Percentiles rank a stretch among this genome's conserved stretches.
Conservation (phyloP, 768 basidiomycete species). For the Bullera alba region DNA sequence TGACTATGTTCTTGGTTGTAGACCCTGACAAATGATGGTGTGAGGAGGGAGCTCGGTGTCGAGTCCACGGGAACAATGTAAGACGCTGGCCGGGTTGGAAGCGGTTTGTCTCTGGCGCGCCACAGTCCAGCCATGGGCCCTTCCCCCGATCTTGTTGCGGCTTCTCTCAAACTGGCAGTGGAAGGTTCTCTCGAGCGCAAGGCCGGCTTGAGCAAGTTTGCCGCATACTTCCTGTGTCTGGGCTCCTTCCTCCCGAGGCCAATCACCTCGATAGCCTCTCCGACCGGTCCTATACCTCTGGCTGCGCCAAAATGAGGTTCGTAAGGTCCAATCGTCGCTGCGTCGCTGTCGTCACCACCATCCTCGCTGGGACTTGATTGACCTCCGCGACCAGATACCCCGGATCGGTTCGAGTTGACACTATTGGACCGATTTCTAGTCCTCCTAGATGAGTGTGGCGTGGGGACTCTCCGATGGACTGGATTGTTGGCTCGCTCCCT, state of each 20-base stretch:
- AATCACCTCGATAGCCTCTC: slow-evolving; percentile 38
- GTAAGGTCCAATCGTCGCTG: slow-evolving; percentile 9
- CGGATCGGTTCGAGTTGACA: not conserved
- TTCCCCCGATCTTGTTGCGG: not conserved
- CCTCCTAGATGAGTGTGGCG: slow-evolving; percentile 18
- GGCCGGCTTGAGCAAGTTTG: slow-evolving; percentile 31
- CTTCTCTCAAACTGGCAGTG: not conserved
- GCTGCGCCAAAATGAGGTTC: slow-evolving; percentile 24
- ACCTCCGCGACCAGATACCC: not conserved
- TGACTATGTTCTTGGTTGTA: too few relatives aligned
- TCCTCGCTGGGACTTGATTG: not conserved
- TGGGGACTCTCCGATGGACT: slow-evolving; percentile 24
- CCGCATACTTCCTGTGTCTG: slow-evolving; percentile 25
- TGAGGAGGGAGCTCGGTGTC: not conserved
- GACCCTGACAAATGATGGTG: too few relatives aligned
- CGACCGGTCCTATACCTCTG: slow-evolving; percentile 25
- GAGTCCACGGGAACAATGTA: slow-evolving; percentile 9
- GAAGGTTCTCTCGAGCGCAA: slow-evolving; percentile 6
- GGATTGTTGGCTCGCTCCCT: slow-evolving; percentile 16
- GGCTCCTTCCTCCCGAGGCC: slow-evolving; percentile 34
- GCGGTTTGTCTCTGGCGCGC: slow-evolving; percentile 21
- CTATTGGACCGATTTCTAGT: not conserved
- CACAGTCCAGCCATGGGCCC: not conserved
- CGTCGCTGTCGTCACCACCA: not conserved
- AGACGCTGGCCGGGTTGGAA: slow-evolving; percentile 23